Base-by-base conservation (phyloP, 768 basidiomycete species). In the Pulveroboletus sp. region DNA sequence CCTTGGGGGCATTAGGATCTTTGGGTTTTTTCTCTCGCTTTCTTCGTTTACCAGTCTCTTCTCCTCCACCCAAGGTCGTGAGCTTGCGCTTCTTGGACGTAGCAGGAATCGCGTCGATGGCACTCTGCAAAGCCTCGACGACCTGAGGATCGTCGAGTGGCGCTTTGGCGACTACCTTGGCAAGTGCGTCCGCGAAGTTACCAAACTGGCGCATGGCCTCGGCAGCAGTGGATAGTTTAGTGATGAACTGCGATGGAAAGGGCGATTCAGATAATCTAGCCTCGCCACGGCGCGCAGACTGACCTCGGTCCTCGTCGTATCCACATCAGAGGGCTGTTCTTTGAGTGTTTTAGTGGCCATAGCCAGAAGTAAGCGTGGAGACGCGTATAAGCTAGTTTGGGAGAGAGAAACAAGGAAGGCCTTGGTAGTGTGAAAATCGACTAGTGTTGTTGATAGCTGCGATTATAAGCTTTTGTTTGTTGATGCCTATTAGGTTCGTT, bases 1-100 rank as follows among this genome's bases (percentile, higher is more conserved):
- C 85, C 66, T 94, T 97, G 27, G 95, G 95, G 49, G 93, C 93
- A 68, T 94, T 87, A 17, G 94, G 93, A 61, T 98, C 94, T 68
- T 85, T 84, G 34, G 61, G 75, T 58, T 86, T 85, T 69, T 85
- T 92, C 48, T 67, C 68, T 39, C 69, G 62, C 46, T 52, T 71
- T 35, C 55, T 62, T 50, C 62, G 57, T 52, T 61, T 68, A 11
- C 71, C 75, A 23, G 61, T 67, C 40, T 74, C 76, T 5, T 65
- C 72, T 10, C 54, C 66, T n/a, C 57, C 60, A 21, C 72, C 69
- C 16, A 51, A 29, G 35, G 24, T 46, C 0, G 59, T 40, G 32
- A 65, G 49, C 60, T 81, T 85, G 61, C 81, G 80, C 65, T 87
- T 88, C 52, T 72, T 75, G 20, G 66, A 64, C 19, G 59, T 47